Evolutionary conservation across 176 grass and related monocot genomes (phyloP), one percentile per base, ranked within the genome.

Genomic region (Panicum miliaceum): DNA sequence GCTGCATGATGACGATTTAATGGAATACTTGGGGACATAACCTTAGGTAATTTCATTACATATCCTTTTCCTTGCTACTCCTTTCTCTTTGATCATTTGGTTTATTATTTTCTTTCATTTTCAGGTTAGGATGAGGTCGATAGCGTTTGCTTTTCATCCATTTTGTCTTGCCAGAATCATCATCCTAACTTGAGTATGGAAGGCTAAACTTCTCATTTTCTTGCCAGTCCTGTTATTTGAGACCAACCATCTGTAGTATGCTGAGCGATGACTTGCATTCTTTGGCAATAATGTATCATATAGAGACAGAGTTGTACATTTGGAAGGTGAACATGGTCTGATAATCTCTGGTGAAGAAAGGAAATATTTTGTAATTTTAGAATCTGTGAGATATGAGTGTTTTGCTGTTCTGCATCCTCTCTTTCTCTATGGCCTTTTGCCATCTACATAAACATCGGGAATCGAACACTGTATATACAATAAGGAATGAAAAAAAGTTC

Each of bases 1-100:
- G 68, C 76, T 99, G 66, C 93, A 86, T 77, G 96, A 99, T 79
- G 96, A 99, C 60, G 96, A 99, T 83, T 71, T 99, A 83, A 96
- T 99, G 93, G 89, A 95, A 76, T 99, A 99, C 70, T 85, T 99
- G 81, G 96, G 96, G 74, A 96, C 96, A 89, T 99, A 90, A 89
- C 50, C 74, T 90, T 90, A 65, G 77, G 88, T 85, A 79, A 82
- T 69, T 78, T 69, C 32, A 78, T 72, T 47, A 50, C 40, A 82
- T 90, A 67, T 60, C 29, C 16, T 64, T 71, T 77, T 87, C 3
- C 71, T 86, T 27, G 3, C 36, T 81, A 23, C 47, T 87, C 82
- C 36, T 77, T 51, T 74, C 34, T 77, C 16, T 84, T 88, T 88
- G 50, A 82, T 60, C 68, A 76, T 57, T 56, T 53, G 20, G 6